Percentiles rank a stretch among this genome's conserved stretches.
Evolutionary conservation across 352 stramenopile genomes (phyloP).

Genomic region (Thalassiosira livingstoniorum): DNA sequence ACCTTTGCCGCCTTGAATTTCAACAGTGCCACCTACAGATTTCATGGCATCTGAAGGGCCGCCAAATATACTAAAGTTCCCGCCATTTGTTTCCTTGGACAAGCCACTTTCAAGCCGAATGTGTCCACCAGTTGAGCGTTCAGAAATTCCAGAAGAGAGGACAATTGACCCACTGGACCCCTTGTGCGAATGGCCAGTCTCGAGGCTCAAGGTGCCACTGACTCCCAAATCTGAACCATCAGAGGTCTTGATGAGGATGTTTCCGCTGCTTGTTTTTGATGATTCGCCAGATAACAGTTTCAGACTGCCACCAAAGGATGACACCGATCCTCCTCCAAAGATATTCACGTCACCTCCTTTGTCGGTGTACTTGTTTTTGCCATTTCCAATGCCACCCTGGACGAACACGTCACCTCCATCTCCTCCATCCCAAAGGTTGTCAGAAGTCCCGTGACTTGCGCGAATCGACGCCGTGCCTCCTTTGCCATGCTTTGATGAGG

Average conservation of each 20-base stretch:
- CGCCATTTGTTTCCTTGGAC: slow-evolving; percentile 39
- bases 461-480: slow-evolving; percentile 26
- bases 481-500: background rate
- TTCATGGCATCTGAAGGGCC: slow-evolving; percentile 25
- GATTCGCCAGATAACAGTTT: slow-evolving; percentile 58
- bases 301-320: slow-evolving; percentile 57
- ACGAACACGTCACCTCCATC: slow-evolving; percentile 76
- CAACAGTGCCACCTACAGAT: background rate
- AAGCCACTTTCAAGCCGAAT: slow-evolving; percentile 45
- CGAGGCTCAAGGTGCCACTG: slow-evolving; percentile 54
- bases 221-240: slow-evolving; percentile 49
- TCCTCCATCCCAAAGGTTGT: slow-evolving; percentile 33
- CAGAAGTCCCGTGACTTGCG: slow-evolving; percentile 38
- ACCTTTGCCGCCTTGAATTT: slow-evolving; percentile 33
- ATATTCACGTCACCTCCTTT: slow-evolving; percentile 57
- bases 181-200: slow-evolving; percentile 33
- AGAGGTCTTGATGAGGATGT: slow-evolving; percentile 57
- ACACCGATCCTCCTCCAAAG: slow-evolving; percentile 20
- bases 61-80: slow-evolving; percentile 35
- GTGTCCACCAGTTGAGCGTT: slow-evolving; percentile 30
- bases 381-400: slow-evolving; percentile 40
- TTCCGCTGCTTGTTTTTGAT: slow-evolving; percentile 45
- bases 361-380: slow-evolving; percentile 46
- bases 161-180: slow-evolving; percentile 69
- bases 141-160: slow-evolving; percentile 41